Base-by-base conservation (phyloP, 1,284 basidiomycete genomes). In the Marasmius fiardii region DNA sequence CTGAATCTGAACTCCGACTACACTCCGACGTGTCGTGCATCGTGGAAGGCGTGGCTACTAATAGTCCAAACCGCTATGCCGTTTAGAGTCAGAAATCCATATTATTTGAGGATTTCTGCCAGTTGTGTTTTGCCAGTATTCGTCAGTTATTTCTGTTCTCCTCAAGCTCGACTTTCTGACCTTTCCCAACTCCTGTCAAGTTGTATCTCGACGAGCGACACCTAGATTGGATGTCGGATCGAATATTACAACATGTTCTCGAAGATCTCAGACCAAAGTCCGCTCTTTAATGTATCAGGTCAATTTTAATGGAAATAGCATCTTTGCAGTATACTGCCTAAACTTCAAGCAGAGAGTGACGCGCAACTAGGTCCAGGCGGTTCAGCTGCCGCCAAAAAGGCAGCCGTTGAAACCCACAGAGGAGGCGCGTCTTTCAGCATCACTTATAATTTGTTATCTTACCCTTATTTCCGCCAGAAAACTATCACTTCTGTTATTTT, bases 401-500 rank as follows among this genome's bases (percentile, higher is more conserved):
- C 80, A 1, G 79, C 79, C 1, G 79, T 91, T 0, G 88, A 90
- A 54, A 88, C 88, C 6, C 81, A 89, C 66, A 74, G 86, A 68
- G 88, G 90, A 73, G 88, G 89, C 89, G 55, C 39, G 18, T 16
- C n/a, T 52, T 44, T 59, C 52, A 43, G 52, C 54, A 56, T 41
- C 31, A 21, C 57, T 20, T 55, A 50, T 16, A 52, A 43, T 33
- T 43, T 33, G 12, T 43, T 26, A 26, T 14, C 52, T 45, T 56
- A 53, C 16, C 33, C 21, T 50, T 43, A 50, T 56, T 43, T 49
- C 43, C 48, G 55, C 31, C 61, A 92, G 89, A 89, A 58, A 78
- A 75, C 0, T 92, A 92, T 64, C 89, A 92, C 58, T 90, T 91
- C 64, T 88, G 86, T 47, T 92, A 88, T 65, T 92, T 91, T 67